These are phyloP conservation scores for Cordyceps tenuipes DNA, from an alignment of 2,329 filamentous ascomycete species.

Conservation along the genomic window DNA sequence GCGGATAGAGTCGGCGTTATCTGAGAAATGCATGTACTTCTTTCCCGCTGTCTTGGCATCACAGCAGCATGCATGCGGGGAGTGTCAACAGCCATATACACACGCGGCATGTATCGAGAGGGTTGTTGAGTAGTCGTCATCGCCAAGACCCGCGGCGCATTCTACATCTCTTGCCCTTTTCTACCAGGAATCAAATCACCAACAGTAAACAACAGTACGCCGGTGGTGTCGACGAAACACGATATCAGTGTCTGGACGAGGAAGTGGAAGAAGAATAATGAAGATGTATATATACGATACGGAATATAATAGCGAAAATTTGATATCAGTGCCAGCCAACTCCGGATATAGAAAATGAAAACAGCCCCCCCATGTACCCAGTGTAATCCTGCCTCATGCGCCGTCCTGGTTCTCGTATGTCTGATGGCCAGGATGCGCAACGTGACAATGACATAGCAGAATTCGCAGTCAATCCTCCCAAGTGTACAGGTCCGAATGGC, in stretches of 20 bases:
- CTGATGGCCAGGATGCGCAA: background rate
- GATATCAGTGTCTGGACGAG: background rate
- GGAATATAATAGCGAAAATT: background rate
- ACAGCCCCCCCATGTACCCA: background rate
- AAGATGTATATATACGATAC: background rate
- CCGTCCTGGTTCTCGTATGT: background rate
- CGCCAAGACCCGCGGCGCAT: no score
- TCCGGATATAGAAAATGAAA: conserved; percentile 6
- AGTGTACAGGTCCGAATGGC: background rate
- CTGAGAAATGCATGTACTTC: no score
- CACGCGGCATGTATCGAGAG: no score
- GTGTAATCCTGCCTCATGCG: background rate
- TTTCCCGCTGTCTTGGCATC: no score
- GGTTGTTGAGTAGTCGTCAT: no score
- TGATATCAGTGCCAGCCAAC: conserved; percentile 8
- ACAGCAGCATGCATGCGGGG: no score
- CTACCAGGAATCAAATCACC: no score
- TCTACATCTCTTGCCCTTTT: no score
- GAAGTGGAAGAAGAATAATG: no score
- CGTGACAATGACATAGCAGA: background rate
- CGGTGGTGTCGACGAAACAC: background rate
- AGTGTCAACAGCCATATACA: no score
- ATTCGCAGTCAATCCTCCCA: background rate
- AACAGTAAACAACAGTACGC: no score
- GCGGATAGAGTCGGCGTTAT: no score